Evolutionary conservation across 2,329 filamentous ascomycete species (phyloP), one percentile per base, ranked within the genome.

Genomic region (Cladosporium sp.): DNA sequence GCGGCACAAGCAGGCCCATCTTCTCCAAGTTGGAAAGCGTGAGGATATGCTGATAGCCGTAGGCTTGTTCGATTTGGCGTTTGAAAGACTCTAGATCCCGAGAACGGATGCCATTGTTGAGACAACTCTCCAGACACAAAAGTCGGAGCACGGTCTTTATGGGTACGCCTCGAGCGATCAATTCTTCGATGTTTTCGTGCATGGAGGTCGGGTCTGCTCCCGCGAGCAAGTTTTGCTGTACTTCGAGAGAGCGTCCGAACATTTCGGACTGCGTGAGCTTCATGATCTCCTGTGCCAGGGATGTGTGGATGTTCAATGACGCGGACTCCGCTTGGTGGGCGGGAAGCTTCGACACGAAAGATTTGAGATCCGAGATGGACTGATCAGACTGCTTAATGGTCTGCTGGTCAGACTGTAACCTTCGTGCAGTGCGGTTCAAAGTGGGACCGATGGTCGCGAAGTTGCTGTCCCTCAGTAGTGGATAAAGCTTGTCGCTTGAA

Each of bases 171-270:
- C 92, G 88, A 12, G 92, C 88, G 65, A 99, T 95, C n/a, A 99
- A 82, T 72, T 99, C 94, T 73, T 95, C 92, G 54, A 99, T 92
- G 3, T 85, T 85, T 54, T 96, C 91, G 67, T 96, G 90, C 70
- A 97, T 92, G 22, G 89, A 89, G 12, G 86, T 89, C 6, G 93
- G 89, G 71, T 97, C 94, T 9, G 90, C 86, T 34, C 93, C 93
- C 0, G 92, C 92, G 22, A 92, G 92, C 45, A 97, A 83, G 70
- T 96, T 97, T 72, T 99, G 94, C 71, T 99, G 94, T 4, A 97
- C 89, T 76, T 97, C 94, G 1, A 99, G 80, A 39, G 92, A 80
- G 61, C 90, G 88, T 64, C 88, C 90, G 78, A 99, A 99, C 59
- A 89, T 84, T 68, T 97, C 93, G 17, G 90, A 89, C 52, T 90